A percentile compares a stretch with the other conserved stretches of the same genome.
Conservation (phyloP, 73 alveolate genomes). For the Paramecium sonneborni region DNA sequence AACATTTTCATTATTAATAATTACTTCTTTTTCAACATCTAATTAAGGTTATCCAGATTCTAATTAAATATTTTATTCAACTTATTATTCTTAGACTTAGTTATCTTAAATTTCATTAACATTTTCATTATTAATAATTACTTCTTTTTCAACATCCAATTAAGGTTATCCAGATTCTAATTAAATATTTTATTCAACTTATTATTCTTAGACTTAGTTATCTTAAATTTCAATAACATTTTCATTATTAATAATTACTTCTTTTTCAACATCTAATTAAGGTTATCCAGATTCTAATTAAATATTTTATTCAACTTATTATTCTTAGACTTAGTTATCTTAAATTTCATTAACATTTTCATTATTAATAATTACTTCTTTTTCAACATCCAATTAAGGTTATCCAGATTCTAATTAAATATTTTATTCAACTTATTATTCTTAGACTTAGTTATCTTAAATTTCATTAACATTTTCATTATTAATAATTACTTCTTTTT, state of each 20-base stretch:
- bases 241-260: background rate
- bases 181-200: no score
- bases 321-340: background rate
- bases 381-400: background rate
- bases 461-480: background rate
- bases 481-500: background rate
- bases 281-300: background rate
- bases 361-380: background rate
- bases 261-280: background rate
- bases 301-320: background rate
- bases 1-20: no score
- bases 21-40: background rate
- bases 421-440: background rate
- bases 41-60: background rate
- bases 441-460: background rate
- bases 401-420: background rate
- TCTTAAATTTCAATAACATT: background rate
- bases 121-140: no score
- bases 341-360: background rate
- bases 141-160: no score
- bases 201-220: no score
- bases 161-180: no score
- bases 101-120: no score
- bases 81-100: no score
- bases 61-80: background rate